phyloP scores from a whole-genome alignment of 2,329 filamentous ascomycete species.

The Madurella fahalii region DNA sequence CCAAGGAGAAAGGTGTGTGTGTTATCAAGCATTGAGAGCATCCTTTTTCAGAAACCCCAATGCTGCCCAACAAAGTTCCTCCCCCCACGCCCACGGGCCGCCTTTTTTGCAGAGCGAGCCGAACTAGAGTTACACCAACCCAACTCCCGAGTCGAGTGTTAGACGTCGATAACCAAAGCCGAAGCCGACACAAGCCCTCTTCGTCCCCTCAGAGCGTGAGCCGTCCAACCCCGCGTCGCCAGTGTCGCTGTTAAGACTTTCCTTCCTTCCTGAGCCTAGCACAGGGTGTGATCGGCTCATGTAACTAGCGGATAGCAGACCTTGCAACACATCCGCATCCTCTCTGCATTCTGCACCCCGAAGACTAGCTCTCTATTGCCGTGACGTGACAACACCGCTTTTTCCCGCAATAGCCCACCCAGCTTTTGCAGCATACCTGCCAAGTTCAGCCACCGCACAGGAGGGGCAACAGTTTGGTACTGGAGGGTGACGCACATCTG shows the following conservation, averaged over 20 bases:
- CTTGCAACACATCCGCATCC: background rate
- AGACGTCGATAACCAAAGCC: background rate
- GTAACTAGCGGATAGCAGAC: background rate
- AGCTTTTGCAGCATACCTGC: background rate
- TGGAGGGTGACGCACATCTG: constrained; percentile 2
- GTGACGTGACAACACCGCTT: background rate
- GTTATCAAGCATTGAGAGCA: background rate
- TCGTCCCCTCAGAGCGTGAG: background rate
- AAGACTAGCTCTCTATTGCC: background rate
- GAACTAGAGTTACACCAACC: background rate
- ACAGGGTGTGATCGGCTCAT: constrained; percentile 17
- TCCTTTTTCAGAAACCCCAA: constrained; percentile 3
- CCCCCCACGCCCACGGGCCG: background rate
- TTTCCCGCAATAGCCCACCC: background rate
- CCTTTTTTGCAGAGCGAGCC: background rate
- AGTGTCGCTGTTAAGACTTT: constrained; percentile 4
- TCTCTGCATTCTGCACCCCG: too few species aligned
- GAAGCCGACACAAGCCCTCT: constrained; percentile 15
- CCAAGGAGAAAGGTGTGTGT: background rate
- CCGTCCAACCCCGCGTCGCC: background rate
- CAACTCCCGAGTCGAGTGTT: background rate
- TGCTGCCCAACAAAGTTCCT: background rate
- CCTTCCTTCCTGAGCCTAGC: constrained; percentile 25
- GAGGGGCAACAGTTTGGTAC: background rate
- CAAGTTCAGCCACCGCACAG: background rate